Conservation (phyloP, 2,329 filamentous ascomycete species). For the Cordyceps farinosa region DNA sequence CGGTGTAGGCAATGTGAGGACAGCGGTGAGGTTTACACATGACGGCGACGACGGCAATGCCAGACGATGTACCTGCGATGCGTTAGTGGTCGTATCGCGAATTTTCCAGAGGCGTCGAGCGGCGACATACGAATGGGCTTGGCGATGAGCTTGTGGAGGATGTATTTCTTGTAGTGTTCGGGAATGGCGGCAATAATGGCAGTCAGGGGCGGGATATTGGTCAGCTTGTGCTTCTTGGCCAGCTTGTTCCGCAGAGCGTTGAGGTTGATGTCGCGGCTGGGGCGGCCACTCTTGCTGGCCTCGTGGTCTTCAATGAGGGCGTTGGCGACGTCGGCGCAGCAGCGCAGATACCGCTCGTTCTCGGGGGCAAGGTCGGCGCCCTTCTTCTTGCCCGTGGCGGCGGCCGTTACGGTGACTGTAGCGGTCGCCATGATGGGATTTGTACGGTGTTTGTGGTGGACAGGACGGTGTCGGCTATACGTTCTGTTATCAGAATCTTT, state of each 20-base stretch:
- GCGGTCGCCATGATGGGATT: constrained; percentile 38
- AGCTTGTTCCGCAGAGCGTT: constrained; percentile 84
- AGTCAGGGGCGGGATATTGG: constrained; percentile 83
- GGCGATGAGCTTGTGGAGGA: constrained; percentile 90
- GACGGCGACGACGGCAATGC: constrained; percentile 95
- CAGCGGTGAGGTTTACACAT: constrained; percentile 99
- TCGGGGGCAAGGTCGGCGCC: constrained; percentile 76
- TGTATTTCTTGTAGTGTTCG: constrained; percentile 99
- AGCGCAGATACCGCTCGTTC: constrained; percentile 89
- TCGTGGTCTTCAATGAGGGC: constrained; percentile 94
- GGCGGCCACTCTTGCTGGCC: constrained; percentile 67
- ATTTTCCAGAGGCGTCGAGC: not conserved
- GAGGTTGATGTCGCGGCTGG: constrained; percentile 85
- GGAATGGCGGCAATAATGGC: constrained; percentile 97
- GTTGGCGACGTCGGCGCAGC: constrained; percentile 93
- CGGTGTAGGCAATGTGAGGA: constrained; percentile 96
- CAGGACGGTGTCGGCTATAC: not conserved
- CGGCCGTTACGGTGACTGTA: constrained; percentile 62
- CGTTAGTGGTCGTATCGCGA: not conserved
- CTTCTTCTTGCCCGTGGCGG: constrained; percentile 61
- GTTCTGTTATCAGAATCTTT: not conserved
- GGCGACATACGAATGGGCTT: constrained; percentile 75
- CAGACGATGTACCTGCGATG: constrained; percentile 79
- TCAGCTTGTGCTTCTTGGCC: constrained; percentile 87
- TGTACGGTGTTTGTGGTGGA: not conserved